phyloP scores from a whole-genome alignment of 305 asterid genomes.

The Fraxinus nigra region DNA sequence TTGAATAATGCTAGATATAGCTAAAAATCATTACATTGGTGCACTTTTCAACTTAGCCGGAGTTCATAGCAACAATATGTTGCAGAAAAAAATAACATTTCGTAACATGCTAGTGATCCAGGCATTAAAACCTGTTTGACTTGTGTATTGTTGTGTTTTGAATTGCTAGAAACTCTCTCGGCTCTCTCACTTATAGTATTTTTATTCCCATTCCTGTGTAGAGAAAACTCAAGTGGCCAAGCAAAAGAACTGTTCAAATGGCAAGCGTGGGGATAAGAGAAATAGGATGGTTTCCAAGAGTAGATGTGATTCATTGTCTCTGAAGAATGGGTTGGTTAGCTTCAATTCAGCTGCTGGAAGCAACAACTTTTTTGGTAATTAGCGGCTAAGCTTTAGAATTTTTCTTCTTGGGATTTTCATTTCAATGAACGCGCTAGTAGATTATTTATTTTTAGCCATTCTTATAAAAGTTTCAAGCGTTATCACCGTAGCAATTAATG shows the following conservation, averaged over 20 bases:
- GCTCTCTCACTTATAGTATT: slow-evolving; percentile 17
- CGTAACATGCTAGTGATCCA: not conserved
- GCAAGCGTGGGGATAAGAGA: slow-evolving; percentile 82
- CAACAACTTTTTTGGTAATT: slow-evolving; percentile 69
- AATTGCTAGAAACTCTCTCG: slow-evolving; percentile 15
- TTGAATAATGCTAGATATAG: not conserved
- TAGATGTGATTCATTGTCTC: slow-evolving; percentile 61
- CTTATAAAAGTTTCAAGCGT: not conserved
- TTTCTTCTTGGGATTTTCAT: not conserved
- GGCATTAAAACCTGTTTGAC: not conserved
- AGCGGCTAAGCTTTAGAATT: not conserved
- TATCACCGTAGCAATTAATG: not conserved
- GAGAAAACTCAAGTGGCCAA: slow-evolving; percentile 59
- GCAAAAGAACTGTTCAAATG: slow-evolving; percentile 55
- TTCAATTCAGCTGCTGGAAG: slow-evolving; percentile 75
- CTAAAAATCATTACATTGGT: not conserved
- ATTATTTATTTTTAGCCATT: not conserved
- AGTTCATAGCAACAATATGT: not conserved
- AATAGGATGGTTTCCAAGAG: slow-evolving; percentile 59
- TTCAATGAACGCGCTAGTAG: not conserved
- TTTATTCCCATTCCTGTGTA: slow-evolving; percentile 29
- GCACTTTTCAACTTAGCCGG: not conserved
- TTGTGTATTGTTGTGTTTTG: not conserved
- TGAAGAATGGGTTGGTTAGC: slow-evolving; percentile 81
- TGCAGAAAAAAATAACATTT: not conserved